Conservation (phyloP, 768 basidiomycete genomes). For the Lactarius sanguifluus region DNA sequence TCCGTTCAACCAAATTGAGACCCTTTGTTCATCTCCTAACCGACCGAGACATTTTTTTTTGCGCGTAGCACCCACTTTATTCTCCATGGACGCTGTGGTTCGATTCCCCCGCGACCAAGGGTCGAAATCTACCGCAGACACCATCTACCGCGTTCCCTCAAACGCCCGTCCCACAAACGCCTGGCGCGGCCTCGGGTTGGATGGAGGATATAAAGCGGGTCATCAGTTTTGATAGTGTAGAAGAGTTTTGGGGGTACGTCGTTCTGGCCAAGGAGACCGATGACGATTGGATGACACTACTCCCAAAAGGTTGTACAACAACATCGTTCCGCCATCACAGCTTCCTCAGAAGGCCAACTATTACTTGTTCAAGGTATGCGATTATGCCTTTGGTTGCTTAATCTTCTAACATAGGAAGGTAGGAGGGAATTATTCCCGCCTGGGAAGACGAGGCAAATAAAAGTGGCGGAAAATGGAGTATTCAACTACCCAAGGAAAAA, state of each 20-base stretch:
- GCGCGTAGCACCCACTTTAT: slow-evolving; percentile 80
- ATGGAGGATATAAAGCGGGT: slow-evolving; percentile 99
- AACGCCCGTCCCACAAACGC: slow-evolving; percentile 72
- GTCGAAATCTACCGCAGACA: slow-evolving; percentile 83
- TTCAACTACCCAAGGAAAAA: slow-evolving; percentile 96
- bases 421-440: slow-evolving; percentile 96
- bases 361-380: slow-evolving; percentile 93
- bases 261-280: slow-evolving; percentile 7
- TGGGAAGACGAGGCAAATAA: slow-evolving; percentile 99
- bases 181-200: slow-evolving; percentile 85
- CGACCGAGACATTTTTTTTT: not conserved
- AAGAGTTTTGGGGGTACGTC: slow-evolving; percentile 98
- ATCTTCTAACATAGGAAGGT: slow-evolving; percentile 12
- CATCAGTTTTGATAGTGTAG: slow-evolving; percentile 93
- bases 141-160: slow-evolving; percentile 75
- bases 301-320: slow-evolving; percentile 78
- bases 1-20: not conserved
- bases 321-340: slow-evolving; percentile 92
- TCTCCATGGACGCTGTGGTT: slow-evolving; percentile 99
- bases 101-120: slow-evolving; percentile 91
- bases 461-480: slow-evolving; percentile 97
- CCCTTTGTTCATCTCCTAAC: not conserved
- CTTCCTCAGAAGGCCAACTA: slow-evolving; percentile 98
- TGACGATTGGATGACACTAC: slow-evolving; percentile 27
- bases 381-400: not conserved